Evolutionary conservation across 1,284 basidiomycete species (phyloP), one percentile per base, ranked within the genome.

Genomic region (Ustilago hordei): DNA sequence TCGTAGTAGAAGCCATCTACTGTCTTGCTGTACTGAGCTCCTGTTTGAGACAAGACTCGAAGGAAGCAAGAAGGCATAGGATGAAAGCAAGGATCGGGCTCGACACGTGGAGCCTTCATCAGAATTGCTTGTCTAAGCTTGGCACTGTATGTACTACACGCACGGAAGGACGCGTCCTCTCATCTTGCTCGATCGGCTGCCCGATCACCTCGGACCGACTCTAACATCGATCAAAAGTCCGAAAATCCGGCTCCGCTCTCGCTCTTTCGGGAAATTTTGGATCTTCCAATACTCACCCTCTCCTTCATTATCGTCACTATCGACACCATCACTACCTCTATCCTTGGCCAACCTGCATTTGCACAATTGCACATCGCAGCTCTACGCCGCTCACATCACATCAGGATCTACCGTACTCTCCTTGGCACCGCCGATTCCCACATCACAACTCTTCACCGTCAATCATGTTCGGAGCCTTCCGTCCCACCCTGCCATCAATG

Each of bases 401-500:
- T 13, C 36, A 38, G n/a, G 7, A 6, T 7, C 43, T 19, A 45
- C 41, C 31, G 3, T 31, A 12, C 12, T 4, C 48, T 55, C 41
- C 19, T 8, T 28, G 23, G 15, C 28, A 47, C 13, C 52, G 23
- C 48, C 23, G 23, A 28, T 28, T 28, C 23, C n/a, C 15, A 45
- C 43, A 54, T 28, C 36, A 31, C 32, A 57, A 28, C 36, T 28
- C 31, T 17, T 7, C 36, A 17, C 4, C 17, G 7, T 9, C 17
- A 45, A 68, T 15, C 31, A 84, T 84, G 82, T 83, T 83, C 45
- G 83, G 80, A 34, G 91, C 92, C 72, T 95, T 90, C 88, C 87
- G 90, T 83, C 89, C 92, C 53, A 90, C 91, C 36, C 88, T 89
- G 74, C 89, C 91, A 67, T 90, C 89, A 73, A 87, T 90, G 38